Conservation (phyloP, 2,329 filamentous ascomycete species). For the Neopestalotiopsis sp. region DNA sequence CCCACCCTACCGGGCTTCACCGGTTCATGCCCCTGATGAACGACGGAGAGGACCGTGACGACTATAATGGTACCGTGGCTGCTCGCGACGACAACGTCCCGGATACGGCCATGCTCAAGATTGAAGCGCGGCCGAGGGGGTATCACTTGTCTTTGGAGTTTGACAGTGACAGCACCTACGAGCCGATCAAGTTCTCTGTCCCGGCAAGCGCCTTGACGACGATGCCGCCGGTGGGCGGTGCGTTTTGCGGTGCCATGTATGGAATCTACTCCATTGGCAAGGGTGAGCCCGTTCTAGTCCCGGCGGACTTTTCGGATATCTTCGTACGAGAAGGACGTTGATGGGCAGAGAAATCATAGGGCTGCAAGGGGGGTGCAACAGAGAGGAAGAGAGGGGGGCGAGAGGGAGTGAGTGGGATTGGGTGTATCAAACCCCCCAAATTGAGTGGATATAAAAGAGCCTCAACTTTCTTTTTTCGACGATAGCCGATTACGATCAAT, state of each 20-base stretch:
- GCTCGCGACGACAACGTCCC: not conserved
- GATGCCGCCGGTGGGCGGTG: constrained; percentile 35
- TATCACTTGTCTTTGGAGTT: constrained; percentile 26
- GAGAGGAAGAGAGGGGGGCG: not conserved
- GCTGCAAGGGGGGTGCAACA: not conserved
- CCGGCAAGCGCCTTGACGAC: constrained; percentile 30
- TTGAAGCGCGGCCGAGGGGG: constrained; percentile 24
- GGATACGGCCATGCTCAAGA: constrained; percentile 21
- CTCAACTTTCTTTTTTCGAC: not conserved
- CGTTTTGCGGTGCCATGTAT: constrained; percentile 39
- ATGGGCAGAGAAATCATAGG: not conserved
- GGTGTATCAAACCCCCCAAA: not conserved
- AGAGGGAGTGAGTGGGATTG: not conserved
- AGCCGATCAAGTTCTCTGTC: constrained; percentile 21
- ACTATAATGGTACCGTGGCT: too few species aligned
- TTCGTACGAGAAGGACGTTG: constrained; percentile 4
- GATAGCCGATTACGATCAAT: not conserved
- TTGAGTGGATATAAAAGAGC: not conserved
- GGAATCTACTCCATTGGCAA: constrained; percentile 37
- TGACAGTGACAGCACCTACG: too few species aligned
- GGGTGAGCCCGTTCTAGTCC: constrained; percentile 37
- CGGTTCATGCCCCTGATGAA: not conserved
- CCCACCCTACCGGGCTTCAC: constrained; percentile 27
- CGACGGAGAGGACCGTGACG: not conserved
- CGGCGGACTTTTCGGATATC: constrained; percentile 36